Evolutionary conservation across 1,284 basidiomycete species (phyloP), one percentile per base, ranked within the genome.

Genomic region (Polyporus tsugae): DNA sequence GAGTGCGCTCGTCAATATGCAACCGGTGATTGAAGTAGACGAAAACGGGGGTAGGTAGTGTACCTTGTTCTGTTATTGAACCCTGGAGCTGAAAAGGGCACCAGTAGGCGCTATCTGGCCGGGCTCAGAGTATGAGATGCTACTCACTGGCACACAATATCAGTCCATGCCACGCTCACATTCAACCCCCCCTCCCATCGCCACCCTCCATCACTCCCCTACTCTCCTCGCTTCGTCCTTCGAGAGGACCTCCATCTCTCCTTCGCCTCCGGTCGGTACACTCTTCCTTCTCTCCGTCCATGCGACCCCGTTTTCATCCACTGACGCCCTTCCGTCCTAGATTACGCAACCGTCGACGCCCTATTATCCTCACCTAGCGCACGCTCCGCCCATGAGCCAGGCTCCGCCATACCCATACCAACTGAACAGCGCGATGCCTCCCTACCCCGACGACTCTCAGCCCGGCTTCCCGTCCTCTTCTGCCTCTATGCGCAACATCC

Each of bases 191-290:
- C 85, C 87, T 1, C 86, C 88, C 69, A 87, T 89, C 76, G 80
- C 84, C 44, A 85, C 84, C 64, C 78, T 88, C 65, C 80, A 87
- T 61, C 87, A 90, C 74, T 90, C 90, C 0, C 89, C 90, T 53
- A 87, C 89, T 7, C 80, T 88, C 58, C 89, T 89, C 13, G 83
- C 86, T 41, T 85, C 85, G 58, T 87, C 88, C 4, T 81, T 86
- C 60, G 85, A 87, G 69, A 87, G 88, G 57, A 85, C 87, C 46
- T 85, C 87, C 60, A 85, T 85, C 55, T 89, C 89, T 0, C 87
- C 89, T 17, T 85, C 85, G 44, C 80, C 78, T 59, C 78, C 75
- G 62, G 77, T 75, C 71, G 62, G 75, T 72, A 66, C 67, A 10
- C 69, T 41, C 64, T 78, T 79, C 46, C 82, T 22, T 39, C 38